These are phyloP conservation scores for Tuber microsphaerosporum DNA, from an alignment of 495 filamentous ascomycete species.

Conservation along the genomic window DNA sequence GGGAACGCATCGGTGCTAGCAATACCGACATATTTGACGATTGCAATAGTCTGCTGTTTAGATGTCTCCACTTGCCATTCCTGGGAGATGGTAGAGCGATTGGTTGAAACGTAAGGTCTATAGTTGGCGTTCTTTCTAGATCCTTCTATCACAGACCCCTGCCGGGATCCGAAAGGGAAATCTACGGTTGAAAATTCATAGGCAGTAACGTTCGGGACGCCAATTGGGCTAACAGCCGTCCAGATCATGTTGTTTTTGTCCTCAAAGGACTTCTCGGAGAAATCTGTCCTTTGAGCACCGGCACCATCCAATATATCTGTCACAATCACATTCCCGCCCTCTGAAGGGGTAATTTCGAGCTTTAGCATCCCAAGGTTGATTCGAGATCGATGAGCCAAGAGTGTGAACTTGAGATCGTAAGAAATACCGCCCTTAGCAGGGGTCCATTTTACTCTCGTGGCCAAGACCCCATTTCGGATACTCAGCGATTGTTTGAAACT, in stretches of 20 bases:
- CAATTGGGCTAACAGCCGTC: slow-evolving; percentile 49
- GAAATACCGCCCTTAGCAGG: slow-evolving; percentile 43
- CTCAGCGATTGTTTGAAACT: slow-evolving; percentile 58
- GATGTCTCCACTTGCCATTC: slow-evolving; percentile 45
- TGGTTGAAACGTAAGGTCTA: slow-evolving; percentile 43
- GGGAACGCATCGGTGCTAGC: slow-evolving; percentile 52
- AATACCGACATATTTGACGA: slow-evolving; percentile 52
- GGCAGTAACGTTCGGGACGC: slow-evolving; percentile 49
- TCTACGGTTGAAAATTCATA: slow-evolving; percentile 50
- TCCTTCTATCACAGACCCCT: slow-evolving; percentile 15
- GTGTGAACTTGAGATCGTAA: slow-evolving; percentile 42
- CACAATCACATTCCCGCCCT: slow-evolving; percentile 46
- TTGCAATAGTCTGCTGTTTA: slow-evolving; percentile 43
- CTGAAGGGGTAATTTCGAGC: slow-evolving; percentile 46
- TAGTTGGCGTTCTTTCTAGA: slow-evolving; percentile 42
- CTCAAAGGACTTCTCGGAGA: slow-evolving; percentile 46
- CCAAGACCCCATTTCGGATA: slow-evolving; percentile 56
- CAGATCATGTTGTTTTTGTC: slow-evolving; percentile 45
- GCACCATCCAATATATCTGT: slow-evolving; percentile 53
- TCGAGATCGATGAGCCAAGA: slow-evolving; percentile 45
- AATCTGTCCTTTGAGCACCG: slow-evolving; percentile 49
- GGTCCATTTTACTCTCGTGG: slow-evolving; percentile 62
- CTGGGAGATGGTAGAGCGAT: slow-evolving; percentile 51
- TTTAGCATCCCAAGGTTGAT: slow-evolving; percentile 48
- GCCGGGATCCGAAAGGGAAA: slow-evolving; percentile 21